phyloP scores from a whole-genome alignment of 129 eudicot species.

The Cynara cardunculus region DNA sequence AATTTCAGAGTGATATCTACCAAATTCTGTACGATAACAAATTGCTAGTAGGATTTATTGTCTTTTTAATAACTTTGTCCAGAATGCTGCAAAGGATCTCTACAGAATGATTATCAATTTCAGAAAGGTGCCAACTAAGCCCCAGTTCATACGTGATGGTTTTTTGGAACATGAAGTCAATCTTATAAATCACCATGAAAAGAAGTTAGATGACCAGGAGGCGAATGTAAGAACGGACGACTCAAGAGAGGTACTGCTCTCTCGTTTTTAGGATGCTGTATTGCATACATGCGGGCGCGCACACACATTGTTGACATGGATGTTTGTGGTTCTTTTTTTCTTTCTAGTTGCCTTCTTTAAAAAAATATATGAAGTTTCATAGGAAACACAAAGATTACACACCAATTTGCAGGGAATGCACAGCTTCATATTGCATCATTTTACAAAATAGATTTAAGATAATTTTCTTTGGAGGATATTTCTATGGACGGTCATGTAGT shows the following conservation, averaged over 20 bases:
- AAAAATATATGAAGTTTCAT: too few relatives aligned
- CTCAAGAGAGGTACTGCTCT: constrained; percentile 41
- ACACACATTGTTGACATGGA: too few relatives aligned
- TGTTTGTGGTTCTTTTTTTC: too few relatives aligned
- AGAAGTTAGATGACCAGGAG: constrained; percentile 27
- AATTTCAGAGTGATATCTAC: neutral
- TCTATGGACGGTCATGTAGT: too few relatives aligned
- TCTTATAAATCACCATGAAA: constrained; percentile 29
- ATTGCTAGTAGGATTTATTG: neutral
- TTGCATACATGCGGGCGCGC: neutral
- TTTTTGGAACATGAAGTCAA: constrained; percentile 20
- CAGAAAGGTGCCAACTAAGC: constrained; percentile 20
- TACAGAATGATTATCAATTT: constrained; percentile 25
- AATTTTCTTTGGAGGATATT: too few relatives aligned
- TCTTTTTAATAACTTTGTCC: neutral
- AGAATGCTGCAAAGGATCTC: constrained; percentile 40
- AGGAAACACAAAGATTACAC: too few relatives aligned
- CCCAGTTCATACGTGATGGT: constrained; percentile 17
- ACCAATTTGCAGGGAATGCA: too few relatives aligned
- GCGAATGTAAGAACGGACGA: constrained; percentile 33
- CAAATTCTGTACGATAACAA: neutral
- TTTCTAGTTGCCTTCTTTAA: too few relatives aligned
- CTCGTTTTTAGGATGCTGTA: neutral
- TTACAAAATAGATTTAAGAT: too few relatives aligned
- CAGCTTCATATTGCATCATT: too few relatives aligned